A percentile compares a stretch with the other conserved stretches of the same genome.
Conservation (phyloP, 2,329 filamentous ascomycete species). For the Diaporthe citri region DNA sequence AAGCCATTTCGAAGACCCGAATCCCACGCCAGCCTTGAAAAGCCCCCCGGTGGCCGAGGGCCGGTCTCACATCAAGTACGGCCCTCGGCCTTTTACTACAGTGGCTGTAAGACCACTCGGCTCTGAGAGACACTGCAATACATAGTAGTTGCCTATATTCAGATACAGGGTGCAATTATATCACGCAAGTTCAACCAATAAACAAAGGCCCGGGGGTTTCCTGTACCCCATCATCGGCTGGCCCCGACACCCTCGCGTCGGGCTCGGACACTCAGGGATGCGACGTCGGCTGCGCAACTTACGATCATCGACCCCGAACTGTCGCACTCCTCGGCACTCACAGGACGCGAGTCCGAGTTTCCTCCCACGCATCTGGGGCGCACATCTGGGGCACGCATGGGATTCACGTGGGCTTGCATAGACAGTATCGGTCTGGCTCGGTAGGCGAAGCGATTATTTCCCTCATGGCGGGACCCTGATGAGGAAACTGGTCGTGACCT, state of each 20-base stretch:
- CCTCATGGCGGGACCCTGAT: neutral
- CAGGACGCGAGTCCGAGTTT: constrained; percentile 1
- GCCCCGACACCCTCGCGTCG: neutral
- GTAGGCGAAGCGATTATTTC: neutral
- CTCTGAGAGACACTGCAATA: neutral
- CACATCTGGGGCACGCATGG: no score
- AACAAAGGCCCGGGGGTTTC: neutral
- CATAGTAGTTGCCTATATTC: no score
- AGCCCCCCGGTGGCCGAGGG: neutral
- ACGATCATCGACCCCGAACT: neutral
- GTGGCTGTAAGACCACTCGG: neutral
- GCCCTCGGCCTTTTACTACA: neutral
- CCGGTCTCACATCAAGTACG: neutral
- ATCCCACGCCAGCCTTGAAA: neutral
- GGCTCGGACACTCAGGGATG: constrained; percentile 1
- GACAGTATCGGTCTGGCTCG: neutral
- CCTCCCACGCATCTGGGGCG: no score
- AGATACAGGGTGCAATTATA: neutral
- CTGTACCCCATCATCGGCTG: neutral
- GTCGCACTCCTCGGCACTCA: neutral
- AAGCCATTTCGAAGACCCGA: neutral
- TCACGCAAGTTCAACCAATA: neutral
- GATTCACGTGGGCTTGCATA: neutral
- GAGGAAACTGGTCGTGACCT: neutral
- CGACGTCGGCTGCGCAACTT: neutral